Percentiles rank a stretch among this genome's conserved stretches.
phyloP scores from a whole-genome alignment of 768 basidiomycete species.

The Holtermannia corniformis region DNA sequence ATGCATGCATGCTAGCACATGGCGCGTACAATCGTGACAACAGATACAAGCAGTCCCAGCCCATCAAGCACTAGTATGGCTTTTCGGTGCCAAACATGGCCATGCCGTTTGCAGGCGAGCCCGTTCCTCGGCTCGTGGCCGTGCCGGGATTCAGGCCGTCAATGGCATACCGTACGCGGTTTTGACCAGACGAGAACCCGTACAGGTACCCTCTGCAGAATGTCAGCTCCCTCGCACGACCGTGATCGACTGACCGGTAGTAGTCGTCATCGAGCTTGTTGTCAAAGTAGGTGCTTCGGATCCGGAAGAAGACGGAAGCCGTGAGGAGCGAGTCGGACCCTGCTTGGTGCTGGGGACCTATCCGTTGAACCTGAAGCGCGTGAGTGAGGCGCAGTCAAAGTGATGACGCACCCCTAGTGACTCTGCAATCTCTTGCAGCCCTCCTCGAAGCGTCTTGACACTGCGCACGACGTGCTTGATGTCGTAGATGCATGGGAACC shows the following conservation, averaged over 20 bases:
- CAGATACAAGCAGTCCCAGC: not conserved
- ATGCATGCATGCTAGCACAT: not conserved
- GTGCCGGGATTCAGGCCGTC: not conserved
- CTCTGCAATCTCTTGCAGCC: constrained; percentile 89
- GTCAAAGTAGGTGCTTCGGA: constrained; percentile 83
- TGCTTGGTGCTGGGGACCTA: constrained; percentile 87
- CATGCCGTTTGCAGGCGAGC: not conserved
- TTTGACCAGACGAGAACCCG: constrained; percentile 31
- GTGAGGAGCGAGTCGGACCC: constrained; percentile 96
- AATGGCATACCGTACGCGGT: constrained; percentile 1
- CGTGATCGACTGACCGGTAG: constrained; percentile 31
- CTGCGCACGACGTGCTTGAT: constrained; percentile 92
- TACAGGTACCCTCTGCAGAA: constrained; percentile 30
- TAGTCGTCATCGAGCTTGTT: constrained; percentile 69
- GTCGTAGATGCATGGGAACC: constrained; percentile 96
- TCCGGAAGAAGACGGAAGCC: constrained; percentile 89
- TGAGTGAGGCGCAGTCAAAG: not conserved
- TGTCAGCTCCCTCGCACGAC: not conserved
- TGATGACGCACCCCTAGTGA: constrained; percentile 70
- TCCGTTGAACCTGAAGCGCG: constrained; percentile 61
- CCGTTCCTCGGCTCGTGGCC: not conserved
- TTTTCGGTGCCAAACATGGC: constrained; percentile 11
- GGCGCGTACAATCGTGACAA: no score
- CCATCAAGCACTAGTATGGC: constrained; percentile 16
- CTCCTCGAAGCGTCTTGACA: constrained; percentile 72